Base-by-base conservation (phyloP, 495 filamentous ascomycete genomes). In the Ramalina peruviana region DNA sequence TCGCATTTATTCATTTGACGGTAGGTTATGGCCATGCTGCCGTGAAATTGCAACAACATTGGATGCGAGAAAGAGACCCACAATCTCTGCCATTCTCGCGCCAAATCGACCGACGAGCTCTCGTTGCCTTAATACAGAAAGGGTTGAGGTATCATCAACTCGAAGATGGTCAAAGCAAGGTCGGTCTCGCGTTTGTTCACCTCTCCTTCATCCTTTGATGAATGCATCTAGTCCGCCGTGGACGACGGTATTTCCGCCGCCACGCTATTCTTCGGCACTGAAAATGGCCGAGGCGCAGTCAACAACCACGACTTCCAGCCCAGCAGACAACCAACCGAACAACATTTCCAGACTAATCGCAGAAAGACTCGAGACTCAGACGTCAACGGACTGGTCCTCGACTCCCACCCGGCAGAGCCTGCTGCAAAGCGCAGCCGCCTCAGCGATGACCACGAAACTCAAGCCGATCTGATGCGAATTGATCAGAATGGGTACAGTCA, bases 11-110 rank as follows among this genome's bases (percentile, higher is more conserved):
- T 60, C 26, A 60, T 48, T 17, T 53, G 23, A 60, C 49, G 46
- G 46, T 54, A 78, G 72, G 67, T 44, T 70, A 71, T 62, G 68
- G 79, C 58, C 82, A 87, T 56, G 83, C 85, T 49, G 85, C 85
- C 43, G 78, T 83, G 56, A 82, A 79, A 65, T 73, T 90, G 53
- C 85, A 88, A 67, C 83, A 85, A 65, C 82, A 85, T 66, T 90
- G 85, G 85, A 45, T 51, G 36, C 64, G 74, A 59, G 71, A 82
- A 61, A 68, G 70, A 56, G 74, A 83, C 61, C 85, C 85, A 48
- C 79, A 88, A 60, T 74, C 67, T 65, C 75, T 90, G 52, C 76
- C 81, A 39, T 88, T 86, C 66, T 83, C 85, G 65, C 76, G 72
- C 47, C 76, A 84, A 66, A 83, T 88, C 63, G 78, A 79, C 62